phyloP scores from a whole-genome alignment of 768 basidiomycete species.

The Lentinula guzmanii region DNA sequence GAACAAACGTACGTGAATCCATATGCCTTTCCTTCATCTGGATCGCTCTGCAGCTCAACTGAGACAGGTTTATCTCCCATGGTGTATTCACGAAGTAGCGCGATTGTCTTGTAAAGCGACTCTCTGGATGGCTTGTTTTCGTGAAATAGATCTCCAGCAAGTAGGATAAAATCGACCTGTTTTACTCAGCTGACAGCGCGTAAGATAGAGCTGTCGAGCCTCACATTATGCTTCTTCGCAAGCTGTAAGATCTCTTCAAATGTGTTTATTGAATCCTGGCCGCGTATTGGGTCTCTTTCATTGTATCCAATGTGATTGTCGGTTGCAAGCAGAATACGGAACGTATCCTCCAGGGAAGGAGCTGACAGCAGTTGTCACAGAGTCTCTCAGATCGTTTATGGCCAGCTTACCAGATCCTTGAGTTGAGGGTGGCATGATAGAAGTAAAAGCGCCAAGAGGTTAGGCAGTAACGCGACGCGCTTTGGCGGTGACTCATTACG shows the following conservation, averaged over 20 bases:
- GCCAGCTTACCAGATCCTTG: constrained; percentile 30
- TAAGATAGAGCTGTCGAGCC: constrained; percentile 17
- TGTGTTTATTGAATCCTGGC: constrained; percentile 92
- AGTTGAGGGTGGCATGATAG: constrained; percentile 24
- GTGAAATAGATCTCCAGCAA: constrained; percentile 96
- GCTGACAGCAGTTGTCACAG: constrained; percentile 26
- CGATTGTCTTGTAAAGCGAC: constrained; percentile 83
- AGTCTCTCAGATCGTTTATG: not conserved
- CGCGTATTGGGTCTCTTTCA: constrained; percentile 90
- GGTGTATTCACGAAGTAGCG: constrained; percentile 86
- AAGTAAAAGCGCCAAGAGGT: not conserved
- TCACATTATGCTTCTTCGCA: constrained; percentile 81
- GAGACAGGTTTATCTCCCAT: constrained; percentile 85
- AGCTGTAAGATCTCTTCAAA: constrained; percentile 92
- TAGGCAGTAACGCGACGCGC: constrained; percentile 1
- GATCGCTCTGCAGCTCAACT: constrained; percentile 88
- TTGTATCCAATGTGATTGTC: constrained; percentile 96
- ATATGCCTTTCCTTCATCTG: constrained; percentile 80
- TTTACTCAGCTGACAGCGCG: not conserved
- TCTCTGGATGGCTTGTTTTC: constrained; percentile 94
- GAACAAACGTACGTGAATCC: constrained; percentile 66
- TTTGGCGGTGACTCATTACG: not conserved
- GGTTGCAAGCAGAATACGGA: constrained; percentile 84
- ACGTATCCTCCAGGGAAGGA: constrained; percentile 48
- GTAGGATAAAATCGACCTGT: constrained; percentile 92